Percentiles rank a stretch among this genome's conserved stretches.
phyloP scores from a whole-genome alignment of 129 eudicot genomes.

The Glebionis coronaria region DNA sequence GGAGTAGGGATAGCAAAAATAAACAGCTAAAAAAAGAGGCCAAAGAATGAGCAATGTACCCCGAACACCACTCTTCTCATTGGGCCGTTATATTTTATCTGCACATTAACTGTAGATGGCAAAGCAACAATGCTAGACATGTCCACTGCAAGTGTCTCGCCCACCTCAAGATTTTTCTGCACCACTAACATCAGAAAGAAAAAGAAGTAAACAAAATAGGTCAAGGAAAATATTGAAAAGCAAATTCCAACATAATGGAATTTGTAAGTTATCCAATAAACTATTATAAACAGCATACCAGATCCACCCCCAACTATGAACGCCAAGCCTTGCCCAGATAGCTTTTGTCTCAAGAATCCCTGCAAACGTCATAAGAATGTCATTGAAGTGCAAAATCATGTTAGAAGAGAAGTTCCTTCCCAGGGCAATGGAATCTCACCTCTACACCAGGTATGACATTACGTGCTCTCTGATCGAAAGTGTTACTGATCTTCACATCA shows the following conservation, averaged over 20 bases:
- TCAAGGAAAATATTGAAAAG: background rate
- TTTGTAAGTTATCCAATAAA: background rate
- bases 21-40: background rate
- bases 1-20: background rate
- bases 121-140: constrained; percentile 79
- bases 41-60: constrained; percentile 49
- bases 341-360: constrained; percentile 93
- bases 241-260: background rate
- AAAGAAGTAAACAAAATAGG: constrained; percentile 6
- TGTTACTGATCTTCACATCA: constrained; percentile 87
- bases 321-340: constrained; percentile 96
- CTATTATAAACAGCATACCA: constrained; percentile 44
- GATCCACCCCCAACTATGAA: constrained; percentile 94
- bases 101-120: constrained; percentile 66
- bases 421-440: constrained; percentile 41
- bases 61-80: constrained; percentile 91
- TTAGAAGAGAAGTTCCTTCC: background rate
- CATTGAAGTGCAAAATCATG: constrained; percentile 3
- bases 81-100: constrained; percentile 82
- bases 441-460: constrained; percentile 77
- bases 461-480: constrained; percentile 82
- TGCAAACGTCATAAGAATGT: constrained; percentile 32
- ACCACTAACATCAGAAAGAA: constrained; percentile 57
- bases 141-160: constrained; percentile 87
- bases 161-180: constrained; percentile 98